Conservation (phyloP, 176 grass and related monocot species). For the Eragrostis curvula region DNA sequence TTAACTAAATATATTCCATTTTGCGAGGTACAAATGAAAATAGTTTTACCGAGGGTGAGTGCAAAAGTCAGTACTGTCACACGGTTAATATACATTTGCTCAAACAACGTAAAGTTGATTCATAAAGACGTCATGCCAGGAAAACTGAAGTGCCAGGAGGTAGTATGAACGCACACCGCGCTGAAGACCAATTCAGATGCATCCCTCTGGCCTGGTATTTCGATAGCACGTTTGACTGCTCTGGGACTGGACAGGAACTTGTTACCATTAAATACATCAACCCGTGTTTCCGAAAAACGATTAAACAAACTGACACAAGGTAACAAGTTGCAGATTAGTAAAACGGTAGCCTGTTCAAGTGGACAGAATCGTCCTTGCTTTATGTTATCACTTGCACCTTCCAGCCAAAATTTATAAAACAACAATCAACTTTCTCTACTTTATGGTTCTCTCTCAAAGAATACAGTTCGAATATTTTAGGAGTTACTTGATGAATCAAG, state of each 20-base stretch:
- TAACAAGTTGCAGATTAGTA: constrained; percentile 19
- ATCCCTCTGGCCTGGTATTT: neutral
- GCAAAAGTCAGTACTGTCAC: neutral
- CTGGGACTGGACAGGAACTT: neutral
- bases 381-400: constrained; percentile 34
- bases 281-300: neutral
- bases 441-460: neutral
- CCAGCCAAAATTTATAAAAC: neutral
- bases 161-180: neutral
- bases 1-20: no score
- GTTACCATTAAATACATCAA: constrained; percentile 25
- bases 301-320: neutral
- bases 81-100: neutral
- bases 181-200: constrained; percentile 17
- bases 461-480: neutral
- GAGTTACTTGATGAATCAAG: neutral
- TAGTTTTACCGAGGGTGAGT: neutral
- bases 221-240: constrained; percentile 7
- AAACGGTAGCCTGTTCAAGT: constrained; percentile 37
- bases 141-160: neutral
- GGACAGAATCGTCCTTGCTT: constrained; percentile 30
- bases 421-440: constrained; percentile 18
- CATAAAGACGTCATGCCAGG: neutral
- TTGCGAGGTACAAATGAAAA: neutral
- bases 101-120: constrained; percentile 18